Conservation (phyloP, 1,284 basidiomycete genomes). For the Mycocalia duriaeana region DNA sequence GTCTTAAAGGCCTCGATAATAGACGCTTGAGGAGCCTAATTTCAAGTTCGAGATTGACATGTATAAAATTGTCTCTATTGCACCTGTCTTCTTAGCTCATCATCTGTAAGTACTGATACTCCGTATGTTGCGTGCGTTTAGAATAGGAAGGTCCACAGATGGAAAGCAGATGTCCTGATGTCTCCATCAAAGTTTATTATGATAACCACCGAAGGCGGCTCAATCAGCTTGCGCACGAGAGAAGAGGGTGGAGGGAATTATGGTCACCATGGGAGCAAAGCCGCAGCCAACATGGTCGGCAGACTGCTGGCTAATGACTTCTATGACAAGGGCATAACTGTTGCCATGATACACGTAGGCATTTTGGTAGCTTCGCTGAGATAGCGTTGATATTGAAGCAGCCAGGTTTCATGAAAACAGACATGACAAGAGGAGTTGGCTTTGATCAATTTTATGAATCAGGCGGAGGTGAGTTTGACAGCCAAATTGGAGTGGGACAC, state of each 20-base stretch:
- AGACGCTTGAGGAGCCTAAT: conserved; percentile 33
- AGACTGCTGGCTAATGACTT: conserved; percentile 38
- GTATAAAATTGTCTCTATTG: conserved; percentile 42
- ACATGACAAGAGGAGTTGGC: conserved; percentile 43
- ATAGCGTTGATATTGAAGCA: conserved; percentile 4
- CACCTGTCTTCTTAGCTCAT: conserved; percentile 32
- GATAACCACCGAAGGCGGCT: conserved; percentile 43
- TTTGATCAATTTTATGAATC: conserved; percentile 40
- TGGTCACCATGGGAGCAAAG: conserved; percentile 45
- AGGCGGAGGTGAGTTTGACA: conserved; percentile 30
- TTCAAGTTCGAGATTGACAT: conserved; percentile 37
- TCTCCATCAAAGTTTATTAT: conserved; percentile 33
- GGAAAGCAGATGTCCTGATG: conserved; percentile 11
- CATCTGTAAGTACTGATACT: conserved; percentile 20
- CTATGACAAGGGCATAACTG: conserved; percentile 32
- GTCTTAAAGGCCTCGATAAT: neutral
- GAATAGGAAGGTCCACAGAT: conserved; percentile 4
- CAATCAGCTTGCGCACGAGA: conserved; percentile 35
- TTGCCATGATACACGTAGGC: conserved; percentile 41
- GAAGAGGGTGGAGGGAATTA: conserved; percentile 44
- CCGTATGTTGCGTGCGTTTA: neutral
- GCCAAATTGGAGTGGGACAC: too few relatives aligned
- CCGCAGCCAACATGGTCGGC: conserved; percentile 44
- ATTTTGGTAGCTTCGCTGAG: too few relatives aligned
- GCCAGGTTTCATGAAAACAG: conserved; percentile 32